Evolutionary conservation across 768 basidiomycete species (phyloP), one percentile per base, ranked within the genome.

Genomic region (Xerocomellus chrysenteron): DNA sequence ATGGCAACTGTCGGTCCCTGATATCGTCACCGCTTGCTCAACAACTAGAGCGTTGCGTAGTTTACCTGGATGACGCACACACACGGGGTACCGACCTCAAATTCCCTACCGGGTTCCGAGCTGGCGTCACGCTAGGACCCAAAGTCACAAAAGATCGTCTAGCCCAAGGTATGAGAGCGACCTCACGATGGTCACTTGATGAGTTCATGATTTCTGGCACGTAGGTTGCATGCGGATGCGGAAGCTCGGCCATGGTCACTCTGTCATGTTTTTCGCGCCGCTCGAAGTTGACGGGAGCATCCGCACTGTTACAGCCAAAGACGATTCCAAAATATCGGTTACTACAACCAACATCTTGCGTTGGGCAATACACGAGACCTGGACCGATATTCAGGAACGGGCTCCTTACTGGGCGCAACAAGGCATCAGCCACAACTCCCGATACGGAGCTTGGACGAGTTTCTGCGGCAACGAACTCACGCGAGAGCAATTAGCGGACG

Each of bases 61-160:
- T 82, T 2, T 82, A 82, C 55, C 74, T 82, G 2, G 81, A 82
- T 47, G 81, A 82, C 55, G 77, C 78, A 0, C 81, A 82, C 57
- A 62, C 60, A 12, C 30, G 60, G 14, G 81, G 81, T 13, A 82
- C 80, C 0, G 81, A 82, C 58, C 63, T 82, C 14, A 81, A 78
- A 39, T 66, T 82, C 39, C 82, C 81, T 0, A 44, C 16, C 2
- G 52, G 68, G 11, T 74, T 65, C 26, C 70, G 77, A 7, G 79
- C 80, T 11, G 78, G 30, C 17, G 45, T 47, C 13, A 47, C 30
- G 7, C 37, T 37, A 17, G 37, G 37, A 2, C 76, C 75, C 7
- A 80, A 76, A 52, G 21, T 21, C 30, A 79, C 76, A 1, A 82
- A 82, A 55, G 82, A 82, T 65, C 68, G 76, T 40, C 62, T 81